phyloP scores from a whole-genome alignment of 257 asterid genomes.

The Scutellaria galericulata region DNA sequence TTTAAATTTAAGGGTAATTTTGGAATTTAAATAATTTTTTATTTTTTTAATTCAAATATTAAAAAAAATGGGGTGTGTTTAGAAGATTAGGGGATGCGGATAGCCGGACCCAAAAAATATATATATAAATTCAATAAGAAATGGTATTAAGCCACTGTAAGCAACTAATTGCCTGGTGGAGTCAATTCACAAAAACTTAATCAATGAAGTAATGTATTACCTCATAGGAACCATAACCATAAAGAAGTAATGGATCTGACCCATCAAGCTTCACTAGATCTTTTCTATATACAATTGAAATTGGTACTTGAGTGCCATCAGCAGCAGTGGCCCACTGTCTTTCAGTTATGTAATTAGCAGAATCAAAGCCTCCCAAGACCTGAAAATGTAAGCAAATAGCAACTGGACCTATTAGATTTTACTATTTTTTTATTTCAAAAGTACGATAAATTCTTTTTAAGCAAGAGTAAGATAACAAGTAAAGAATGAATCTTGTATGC shows the following conservation, averaged over 20 bases:
- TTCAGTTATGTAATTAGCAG: slow-evolving; percentile 74
- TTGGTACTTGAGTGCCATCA: slow-evolving; percentile 85
- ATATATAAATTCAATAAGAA: neutral
- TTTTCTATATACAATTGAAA: slow-evolving; percentile 77
- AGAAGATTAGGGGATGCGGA: too few species aligned
- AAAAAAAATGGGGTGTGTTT: too few species aligned
- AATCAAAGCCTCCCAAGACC: slow-evolving; percentile 92
- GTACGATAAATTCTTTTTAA: neutral
- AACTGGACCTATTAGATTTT: slow-evolving; percentile 2
- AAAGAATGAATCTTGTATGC: neutral
- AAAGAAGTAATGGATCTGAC: slow-evolving; percentile 84
- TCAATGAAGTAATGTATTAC: slow-evolving; percentile 44
- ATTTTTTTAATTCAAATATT: too few species aligned
- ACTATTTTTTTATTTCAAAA: slow-evolving; percentile 1
- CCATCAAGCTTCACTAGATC: slow-evolving; percentile 85
- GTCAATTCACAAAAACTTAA: slow-evolving; percentile 28
- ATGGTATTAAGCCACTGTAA: neutral
- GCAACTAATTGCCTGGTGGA: slow-evolving; percentile 21
- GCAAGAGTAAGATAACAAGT: slow-evolving; percentile 18
- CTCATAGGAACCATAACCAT: slow-evolving; percentile 98
- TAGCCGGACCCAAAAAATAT: too few species aligned
- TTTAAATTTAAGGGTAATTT: too few species aligned
- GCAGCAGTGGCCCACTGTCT: slow-evolving; percentile 90
- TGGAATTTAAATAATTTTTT: too few species aligned
- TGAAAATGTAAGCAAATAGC: slow-evolving; percentile 41